A percentile compares a stretch with the other conserved stretches of the same genome.
These are phyloP conservation scores for Paraglomus occultum DNA, from an alignment of 192 early-diverging fungal genomes.

Conservation along the genomic window DNA sequence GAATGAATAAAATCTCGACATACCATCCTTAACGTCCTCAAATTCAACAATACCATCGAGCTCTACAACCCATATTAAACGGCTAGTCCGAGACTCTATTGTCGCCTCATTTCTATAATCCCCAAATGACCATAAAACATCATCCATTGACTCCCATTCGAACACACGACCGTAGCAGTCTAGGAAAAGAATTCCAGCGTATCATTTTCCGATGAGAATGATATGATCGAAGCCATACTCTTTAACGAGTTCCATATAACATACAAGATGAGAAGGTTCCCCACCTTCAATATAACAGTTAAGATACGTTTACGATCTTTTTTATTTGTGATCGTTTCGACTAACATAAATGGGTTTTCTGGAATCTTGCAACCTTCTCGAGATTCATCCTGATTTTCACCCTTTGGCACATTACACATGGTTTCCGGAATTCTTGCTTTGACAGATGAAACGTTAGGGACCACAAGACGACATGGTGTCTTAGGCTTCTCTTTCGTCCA, in stretches of 20 bases:
- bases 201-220: constrained; percentile 2
- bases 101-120: constrained; percentile 16
- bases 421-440: background rate
- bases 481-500: constrained; percentile 1
- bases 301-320: constrained; percentile 3
- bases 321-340: constrained; percentile 19
- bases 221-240: constrained; percentile 13
- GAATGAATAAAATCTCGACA: constrained; percentile 15
- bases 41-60: constrained; percentile 20
- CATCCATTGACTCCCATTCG: constrained; percentile 10
- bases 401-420: background rate
- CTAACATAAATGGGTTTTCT: constrained; percentile 1
- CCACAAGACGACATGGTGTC: background rate
- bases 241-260: constrained; percentile 14
- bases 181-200: constrained; percentile 4
- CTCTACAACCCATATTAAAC: constrained; percentile 14
- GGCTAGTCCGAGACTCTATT: background rate
- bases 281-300: background rate
- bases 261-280: background rate
- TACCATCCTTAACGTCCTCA: background rate
- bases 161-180: constrained; percentile 2
- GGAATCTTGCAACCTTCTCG: background rate
- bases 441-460: background rate
- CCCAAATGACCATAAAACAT: constrained; percentile 22
- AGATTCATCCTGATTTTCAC: constrained; percentile 10